Conservation (phyloP, 2,329 filamentous ascomycete species). For the Penicillium sp. region DNA sequence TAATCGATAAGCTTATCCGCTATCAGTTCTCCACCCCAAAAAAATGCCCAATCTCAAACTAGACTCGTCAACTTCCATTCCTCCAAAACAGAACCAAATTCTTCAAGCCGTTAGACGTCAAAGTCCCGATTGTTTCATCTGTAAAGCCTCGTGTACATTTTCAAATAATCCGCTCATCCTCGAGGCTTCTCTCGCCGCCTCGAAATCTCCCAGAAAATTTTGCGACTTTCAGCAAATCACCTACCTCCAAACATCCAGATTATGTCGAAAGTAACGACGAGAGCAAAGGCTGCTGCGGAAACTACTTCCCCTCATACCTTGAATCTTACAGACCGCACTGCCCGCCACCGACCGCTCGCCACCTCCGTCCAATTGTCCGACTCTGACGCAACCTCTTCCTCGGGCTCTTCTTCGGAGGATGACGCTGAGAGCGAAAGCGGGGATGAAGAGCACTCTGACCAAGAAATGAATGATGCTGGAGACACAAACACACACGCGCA, state of each 20-base stretch:
- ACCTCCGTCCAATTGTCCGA: conserved; percentile 18
- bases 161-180: background rate
- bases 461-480: conserved; percentile 12
- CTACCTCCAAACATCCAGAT: background rate
- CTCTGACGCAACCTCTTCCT: conserved; percentile 26
- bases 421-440: conserved; percentile 29
- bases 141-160: background rate
- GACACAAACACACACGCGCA: background rate
- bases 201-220: background rate
- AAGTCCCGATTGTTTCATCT: background rate
- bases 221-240: background rate
- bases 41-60: conserved; percentile 10
- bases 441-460: conserved; percentile 17
- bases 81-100: background rate
- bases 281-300: background rate
- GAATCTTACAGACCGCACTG: conserved; percentile 1
- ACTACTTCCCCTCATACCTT: background rate
- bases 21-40: conserved; percentile 27
- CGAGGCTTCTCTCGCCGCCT: too few relatives aligned
- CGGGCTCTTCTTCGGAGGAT: conserved; percentile 25
- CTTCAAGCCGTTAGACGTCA: background rate
- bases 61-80: conserved; percentile 8
- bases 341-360: background rate
- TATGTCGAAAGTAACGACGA: background rate
- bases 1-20: conserved; percentile 20